These are phyloP conservation scores for Streptanthus diversifolius DNA, from an alignment of 345 rosid species.

Conservation along the genomic window DNA sequence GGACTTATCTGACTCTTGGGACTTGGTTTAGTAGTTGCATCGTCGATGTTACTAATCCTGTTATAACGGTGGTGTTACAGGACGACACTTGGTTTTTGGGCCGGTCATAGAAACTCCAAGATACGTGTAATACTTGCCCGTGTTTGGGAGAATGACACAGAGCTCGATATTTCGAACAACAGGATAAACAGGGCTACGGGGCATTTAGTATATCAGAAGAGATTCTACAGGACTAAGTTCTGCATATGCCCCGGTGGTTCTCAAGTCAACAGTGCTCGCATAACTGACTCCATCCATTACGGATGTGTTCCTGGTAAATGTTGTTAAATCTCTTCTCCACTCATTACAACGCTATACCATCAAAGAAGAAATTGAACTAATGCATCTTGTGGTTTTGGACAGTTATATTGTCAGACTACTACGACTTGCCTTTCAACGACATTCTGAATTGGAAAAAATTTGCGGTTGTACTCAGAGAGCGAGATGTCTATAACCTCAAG, in stretches of 20 bases:
- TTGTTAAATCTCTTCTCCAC: neutral
- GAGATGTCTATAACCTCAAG: constrained; percentile 73
- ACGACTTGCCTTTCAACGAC: constrained; percentile 92
- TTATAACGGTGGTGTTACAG: constrained; percentile 44
- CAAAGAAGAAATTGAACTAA: neutral
- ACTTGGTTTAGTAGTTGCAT: neutral
- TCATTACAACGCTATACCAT: neutral
- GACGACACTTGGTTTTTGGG: constrained; percentile 93
- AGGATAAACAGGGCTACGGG: constrained; percentile 85
- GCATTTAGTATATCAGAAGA: constrained; percentile 79
- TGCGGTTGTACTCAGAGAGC: constrained; percentile 65
- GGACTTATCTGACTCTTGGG: neutral
- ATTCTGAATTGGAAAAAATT: constrained; percentile 74
- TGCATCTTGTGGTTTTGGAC: constrained; percentile 33
- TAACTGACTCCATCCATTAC: constrained; percentile 92
- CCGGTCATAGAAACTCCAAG: constrained; percentile 92
- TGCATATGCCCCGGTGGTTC: constrained; percentile 99
- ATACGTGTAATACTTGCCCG: constrained; percentile 93
- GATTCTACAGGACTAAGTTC: constrained; percentile 80
- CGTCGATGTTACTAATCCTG: constrained; percentile 16
- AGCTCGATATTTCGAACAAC: constrained; percentile 84
- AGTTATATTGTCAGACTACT: constrained; percentile 84
- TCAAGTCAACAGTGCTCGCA: constrained; percentile 96
- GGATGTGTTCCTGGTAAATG: constrained; percentile 93
- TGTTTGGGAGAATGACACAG: constrained; percentile 93